Conservation (phyloP, 495 filamentous ascomycete genomes). For the Parathielavia appendiculata region DNA sequence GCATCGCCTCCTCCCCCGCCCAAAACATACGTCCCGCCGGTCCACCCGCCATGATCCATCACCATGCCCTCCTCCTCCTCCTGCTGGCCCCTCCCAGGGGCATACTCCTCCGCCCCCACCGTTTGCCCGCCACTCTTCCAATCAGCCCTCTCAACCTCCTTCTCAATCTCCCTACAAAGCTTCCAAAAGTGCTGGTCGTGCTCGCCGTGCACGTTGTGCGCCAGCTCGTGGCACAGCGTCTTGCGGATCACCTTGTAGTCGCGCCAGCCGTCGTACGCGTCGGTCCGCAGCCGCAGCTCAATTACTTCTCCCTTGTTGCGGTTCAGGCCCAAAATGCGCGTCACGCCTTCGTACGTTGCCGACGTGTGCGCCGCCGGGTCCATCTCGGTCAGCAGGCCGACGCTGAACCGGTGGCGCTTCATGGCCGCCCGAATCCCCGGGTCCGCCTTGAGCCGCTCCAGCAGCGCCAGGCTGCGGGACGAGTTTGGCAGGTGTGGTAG, state of each 20-base stretch:
- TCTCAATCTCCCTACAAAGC: conserved; percentile 76
- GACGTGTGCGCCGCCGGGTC: conserved; percentile 75
- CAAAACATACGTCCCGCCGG: conserved; percentile 79
- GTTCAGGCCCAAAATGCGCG: conserved; percentile 81
- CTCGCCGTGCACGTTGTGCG: conserved; percentile 79
- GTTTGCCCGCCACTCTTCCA: conserved; percentile 63
- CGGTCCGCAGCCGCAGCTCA: conserved; percentile 82
- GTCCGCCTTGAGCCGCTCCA: conserved; percentile 73
- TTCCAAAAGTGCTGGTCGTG: conserved; percentile 90
- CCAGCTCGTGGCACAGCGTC: conserved; percentile 90
- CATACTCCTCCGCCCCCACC: conserved; percentile 62
- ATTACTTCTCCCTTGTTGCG: conserved; percentile 85
- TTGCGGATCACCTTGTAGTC: conserved; percentile 87
- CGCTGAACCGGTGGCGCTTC: conserved; percentile 75
- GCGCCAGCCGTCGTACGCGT: conserved; percentile 88
- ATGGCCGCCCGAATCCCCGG: conserved; percentile 80
- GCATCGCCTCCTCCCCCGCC: conserved; percentile 48
- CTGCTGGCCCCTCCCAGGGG: conserved; percentile 28
- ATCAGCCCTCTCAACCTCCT: conserved; percentile 74
- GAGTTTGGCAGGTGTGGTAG: conserved; percentile 76
- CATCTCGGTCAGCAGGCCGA: conserved; percentile 93
- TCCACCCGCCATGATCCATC: conserved; percentile 79
- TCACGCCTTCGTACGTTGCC: conserved; percentile 56
- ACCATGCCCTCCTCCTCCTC: conserved; percentile 53
- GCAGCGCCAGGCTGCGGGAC: conserved; percentile 59